A percentile compares a stretch with the other conserved stretches of the same genome.
These are phyloP conservation scores for Apiotrichum montevideense DNA, from an alignment of 1,284 basidiomycete genomes.

Conservation along the genomic window DNA sequence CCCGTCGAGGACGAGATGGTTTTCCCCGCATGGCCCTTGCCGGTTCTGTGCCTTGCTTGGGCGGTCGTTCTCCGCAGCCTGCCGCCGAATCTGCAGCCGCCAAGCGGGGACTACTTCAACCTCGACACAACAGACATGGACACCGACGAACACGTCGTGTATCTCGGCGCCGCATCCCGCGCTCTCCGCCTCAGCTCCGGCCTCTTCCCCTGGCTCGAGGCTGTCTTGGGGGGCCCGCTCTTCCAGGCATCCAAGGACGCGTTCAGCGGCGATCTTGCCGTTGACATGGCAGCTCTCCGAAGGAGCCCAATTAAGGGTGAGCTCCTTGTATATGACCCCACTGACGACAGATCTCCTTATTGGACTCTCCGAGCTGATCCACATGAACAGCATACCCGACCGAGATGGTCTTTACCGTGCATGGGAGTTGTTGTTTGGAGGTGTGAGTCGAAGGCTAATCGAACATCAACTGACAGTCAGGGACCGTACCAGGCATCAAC, in stretches of 20 bases:
- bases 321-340: neutral
- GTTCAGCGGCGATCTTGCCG: constrained; percentile 11
- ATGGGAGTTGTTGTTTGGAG: constrained; percentile 37
- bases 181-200: constrained; percentile 28
- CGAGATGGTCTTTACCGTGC: constrained; percentile 25
- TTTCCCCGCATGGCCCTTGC: constrained; percentile 28
- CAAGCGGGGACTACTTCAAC: constrained; percentile 15
- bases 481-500: constrained; percentile 26
- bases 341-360: constrained; percentile 32
- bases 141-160: constrained; percentile 15
- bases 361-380: constrained; percentile 33
- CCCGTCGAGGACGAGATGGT: constrained; percentile 9
- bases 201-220: constrained; percentile 38
- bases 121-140: constrained; percentile 17
- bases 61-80: constrained; percentile 34
- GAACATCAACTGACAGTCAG: neutral
- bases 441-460: neutral
- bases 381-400: constrained; percentile 30
- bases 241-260: constrained; percentile 20
- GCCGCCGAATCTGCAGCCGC: constrained; percentile 22
- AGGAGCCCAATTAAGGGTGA: constrained; percentile 37
- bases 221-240: constrained; percentile 31
- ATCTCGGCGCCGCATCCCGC: constrained; percentile 27
- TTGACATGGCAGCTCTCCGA: constrained; percentile 20
- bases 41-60: constrained; percentile 41